These are phyloP conservation scores for Eimeria brunetti DNA, from an alignment of 169 alveolate genomes.

Conservation along the genomic window DNA sequence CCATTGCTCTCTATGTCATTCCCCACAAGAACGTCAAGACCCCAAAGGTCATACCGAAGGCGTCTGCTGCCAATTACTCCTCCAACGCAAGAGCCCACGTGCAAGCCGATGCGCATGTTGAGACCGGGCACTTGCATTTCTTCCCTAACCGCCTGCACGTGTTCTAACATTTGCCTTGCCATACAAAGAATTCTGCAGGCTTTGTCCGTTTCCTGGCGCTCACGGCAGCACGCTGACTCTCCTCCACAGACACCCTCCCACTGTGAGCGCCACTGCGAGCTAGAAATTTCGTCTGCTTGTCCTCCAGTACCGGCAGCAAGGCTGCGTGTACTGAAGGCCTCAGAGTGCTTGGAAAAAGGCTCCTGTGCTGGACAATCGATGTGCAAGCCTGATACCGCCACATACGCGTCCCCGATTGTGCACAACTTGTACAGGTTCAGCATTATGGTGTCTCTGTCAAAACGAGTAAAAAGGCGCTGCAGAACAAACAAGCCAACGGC, in stretches of 20 bases:
- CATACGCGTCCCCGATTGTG: conserved; percentile 99
- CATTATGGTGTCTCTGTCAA: conserved; percentile 90
- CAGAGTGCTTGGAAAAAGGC: conserved; percentile 6
- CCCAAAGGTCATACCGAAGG: conserved; percentile 96
- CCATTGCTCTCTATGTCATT: conserved; percentile 96
- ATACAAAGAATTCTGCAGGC: conserved; percentile 57
- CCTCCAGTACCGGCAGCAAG: not conserved
- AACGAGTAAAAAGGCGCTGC: conserved; percentile 77
- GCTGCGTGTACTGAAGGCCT: not conserved
- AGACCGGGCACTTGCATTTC: conserved; percentile 88
- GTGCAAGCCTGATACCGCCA: conserved; percentile 93
- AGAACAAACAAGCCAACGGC: not conserved
- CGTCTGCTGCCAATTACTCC: conserved; percentile 97
- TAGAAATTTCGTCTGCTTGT: conserved; percentile 6
- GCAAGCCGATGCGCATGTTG: conserved; percentile 99
- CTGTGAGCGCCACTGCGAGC: conserved; percentile 25
- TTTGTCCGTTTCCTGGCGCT: conserved; percentile 58
- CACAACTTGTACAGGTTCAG: conserved; percentile 90
- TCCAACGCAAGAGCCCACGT: conserved; percentile 97
- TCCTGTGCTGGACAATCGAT: conserved; percentile 87
- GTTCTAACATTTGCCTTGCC: conserved; percentile 72
- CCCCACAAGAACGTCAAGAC: conserved; percentile 95
- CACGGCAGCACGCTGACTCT: conserved; percentile 48
- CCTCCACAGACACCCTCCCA: conserved; percentile 57
- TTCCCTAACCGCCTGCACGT: conserved; percentile 67